phyloP scores from a whole-genome alignment of 228 moss, liverwort and hornwort species.

The Sphagnum fallax region DNA sequence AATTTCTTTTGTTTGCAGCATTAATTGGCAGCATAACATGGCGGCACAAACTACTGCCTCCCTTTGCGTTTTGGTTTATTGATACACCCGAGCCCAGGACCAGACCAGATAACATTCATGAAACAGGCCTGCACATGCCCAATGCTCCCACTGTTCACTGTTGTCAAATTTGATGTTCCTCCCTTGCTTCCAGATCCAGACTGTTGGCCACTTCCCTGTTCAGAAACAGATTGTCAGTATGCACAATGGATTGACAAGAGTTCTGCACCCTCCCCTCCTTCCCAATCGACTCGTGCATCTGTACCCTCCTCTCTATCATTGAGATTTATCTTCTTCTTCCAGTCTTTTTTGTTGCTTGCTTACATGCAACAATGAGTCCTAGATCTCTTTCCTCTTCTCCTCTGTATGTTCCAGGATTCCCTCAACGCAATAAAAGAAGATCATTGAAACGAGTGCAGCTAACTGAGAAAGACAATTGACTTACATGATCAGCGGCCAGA shows the following conservation, averaged over 20 bases:
- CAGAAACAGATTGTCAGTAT: slow-evolving; percentile 1
- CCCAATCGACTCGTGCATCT: too few relatives aligned
- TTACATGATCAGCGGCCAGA: slow-evolving; percentile 62
- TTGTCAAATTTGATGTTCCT: slow-evolving; percentile 48
- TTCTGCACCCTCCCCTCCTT: too few relatives aligned
- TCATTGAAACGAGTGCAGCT: too few relatives aligned
- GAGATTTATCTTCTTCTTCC: too few relatives aligned
- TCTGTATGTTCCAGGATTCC: too few relatives aligned
- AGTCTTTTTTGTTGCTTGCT: too few relatives aligned
- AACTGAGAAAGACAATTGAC: not conserved
- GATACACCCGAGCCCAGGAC: slow-evolving; percentile 75
- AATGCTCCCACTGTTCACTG: slow-evolving; percentile 55
- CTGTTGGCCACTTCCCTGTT: slow-evolving; percentile 22
- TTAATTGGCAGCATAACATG: not conserved
- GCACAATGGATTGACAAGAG: not conserved
- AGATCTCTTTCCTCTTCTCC: too few relatives aligned
- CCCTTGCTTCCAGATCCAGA: slow-evolving; percentile 60
- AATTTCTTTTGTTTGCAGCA: too few relatives aligned
- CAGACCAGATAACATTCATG: slow-evolving; percentile 69
- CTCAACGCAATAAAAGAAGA: too few relatives aligned
- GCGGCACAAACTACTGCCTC: slow-evolving; percentile 8
- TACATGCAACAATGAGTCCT: too few relatives aligned
- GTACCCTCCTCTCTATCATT: too few relatives aligned
- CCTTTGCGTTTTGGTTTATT: slow-evolving; percentile 87
- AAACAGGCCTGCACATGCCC: slow-evolving; percentile 78